Evolutionary conservation across 306 rosid genomes (phyloP).

Genomic region (Inga laurina): DNA sequence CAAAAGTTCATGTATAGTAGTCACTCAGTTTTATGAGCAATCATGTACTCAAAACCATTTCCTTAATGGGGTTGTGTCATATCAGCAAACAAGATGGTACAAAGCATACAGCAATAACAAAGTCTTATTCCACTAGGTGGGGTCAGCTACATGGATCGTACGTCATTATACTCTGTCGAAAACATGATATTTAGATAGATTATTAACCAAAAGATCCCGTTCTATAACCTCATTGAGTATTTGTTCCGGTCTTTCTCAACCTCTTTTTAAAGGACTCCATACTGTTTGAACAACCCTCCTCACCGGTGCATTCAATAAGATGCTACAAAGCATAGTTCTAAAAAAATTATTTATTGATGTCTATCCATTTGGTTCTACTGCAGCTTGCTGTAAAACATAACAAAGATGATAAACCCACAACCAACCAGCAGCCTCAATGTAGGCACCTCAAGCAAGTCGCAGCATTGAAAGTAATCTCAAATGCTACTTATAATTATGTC

Average conservation of each 20-base stretch:
- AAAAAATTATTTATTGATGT: background rate
- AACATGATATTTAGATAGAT: too few species aligned
- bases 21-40: background rate
- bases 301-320: too few species aligned
- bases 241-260: too few species aligned
- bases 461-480: background rate
- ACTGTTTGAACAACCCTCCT: too few species aligned
- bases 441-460: background rate
- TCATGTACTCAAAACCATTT: background rate
- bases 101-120: background rate
- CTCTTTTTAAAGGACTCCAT: too few species aligned
- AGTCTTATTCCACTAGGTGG: too few species aligned
- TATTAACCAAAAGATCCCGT: too few species aligned
- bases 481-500: slow-evolving; percentile 1
- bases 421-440: background rate
- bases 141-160: too few species aligned
- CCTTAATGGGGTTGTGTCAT: background rate
- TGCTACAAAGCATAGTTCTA: background rate
- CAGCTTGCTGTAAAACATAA: background rate
- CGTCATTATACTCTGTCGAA: too few species aligned
- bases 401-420: background rate
- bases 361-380: background rate
- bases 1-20: background rate
- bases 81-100: background rate
- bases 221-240: too few species aligned